phyloP scores from a whole-genome alignment of 352 stramenopile species.

The Phytophthora boehmeriae region DNA sequence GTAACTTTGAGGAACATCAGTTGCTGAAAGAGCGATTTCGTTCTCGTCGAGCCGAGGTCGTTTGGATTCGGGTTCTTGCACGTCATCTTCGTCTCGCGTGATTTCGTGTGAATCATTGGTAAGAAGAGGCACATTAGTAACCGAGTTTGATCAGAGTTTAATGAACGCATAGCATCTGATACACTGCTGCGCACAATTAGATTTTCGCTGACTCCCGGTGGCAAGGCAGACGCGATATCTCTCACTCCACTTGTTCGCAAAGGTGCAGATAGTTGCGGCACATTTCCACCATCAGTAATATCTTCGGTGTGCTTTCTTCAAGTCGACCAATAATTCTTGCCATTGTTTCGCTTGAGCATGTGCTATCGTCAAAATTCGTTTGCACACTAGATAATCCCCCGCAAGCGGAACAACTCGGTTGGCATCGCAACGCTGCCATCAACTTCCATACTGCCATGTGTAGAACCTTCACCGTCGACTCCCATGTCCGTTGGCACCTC shows the following conservation, averaged over 20 bases:
- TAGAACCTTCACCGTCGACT: not conserved
- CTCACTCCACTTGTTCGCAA: not conserved
- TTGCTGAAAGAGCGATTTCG: constrained; percentile 8
- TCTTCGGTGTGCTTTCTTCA: no score
- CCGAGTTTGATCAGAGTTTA: not conserved
- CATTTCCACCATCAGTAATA: not conserved
- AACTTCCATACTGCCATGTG: not conserved
- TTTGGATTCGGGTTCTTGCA: not conserved
- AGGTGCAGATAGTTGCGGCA: not conserved
- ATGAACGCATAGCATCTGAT: not conserved
- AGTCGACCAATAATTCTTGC: not conserved
- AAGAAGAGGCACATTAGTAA: not conserved
- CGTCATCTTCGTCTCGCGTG: constrained; percentile 2
- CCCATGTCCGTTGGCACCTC: not conserved
- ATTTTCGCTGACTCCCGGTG: not conserved
- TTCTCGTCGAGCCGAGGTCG: constrained; percentile 8
- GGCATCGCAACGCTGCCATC: not conserved
- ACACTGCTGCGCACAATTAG: not conserved
- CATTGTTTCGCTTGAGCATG: not conserved
- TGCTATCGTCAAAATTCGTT: not conserved
- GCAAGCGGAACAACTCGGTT: not conserved
- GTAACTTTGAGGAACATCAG: constrained; percentile 7
- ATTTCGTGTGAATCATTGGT: not conserved
- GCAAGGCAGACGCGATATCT: not conserved
- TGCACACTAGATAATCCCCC: not conserved